These are phyloP conservation scores for Candida arabinofermentans DNA, from an alignment of 805 yeast genomes.

Conservation along the genomic window DNA sequence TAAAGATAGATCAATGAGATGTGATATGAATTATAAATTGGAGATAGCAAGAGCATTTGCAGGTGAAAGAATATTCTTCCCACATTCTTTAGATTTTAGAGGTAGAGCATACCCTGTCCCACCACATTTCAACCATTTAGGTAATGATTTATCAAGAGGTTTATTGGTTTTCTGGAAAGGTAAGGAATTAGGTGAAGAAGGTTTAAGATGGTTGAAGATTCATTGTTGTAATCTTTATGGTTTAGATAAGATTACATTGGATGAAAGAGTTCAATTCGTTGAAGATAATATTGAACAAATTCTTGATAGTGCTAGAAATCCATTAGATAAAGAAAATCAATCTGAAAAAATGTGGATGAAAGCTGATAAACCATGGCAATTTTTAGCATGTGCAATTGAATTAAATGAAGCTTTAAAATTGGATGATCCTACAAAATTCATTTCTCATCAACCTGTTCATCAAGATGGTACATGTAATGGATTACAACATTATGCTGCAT, in stretches of 20 bases:
- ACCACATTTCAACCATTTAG: constrained; percentile 77
- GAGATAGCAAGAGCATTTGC: constrained; percentile 93
- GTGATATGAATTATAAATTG: constrained; percentile 88
- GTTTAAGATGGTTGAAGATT: constrained; percentile 70
- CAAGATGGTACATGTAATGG: constrained; percentile 90
- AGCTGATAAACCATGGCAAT: constrained; percentile 86
- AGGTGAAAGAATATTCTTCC: constrained; percentile 75
- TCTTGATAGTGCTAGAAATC: constrained; percentile 56
- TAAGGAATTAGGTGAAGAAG: constrained; percentile 56
- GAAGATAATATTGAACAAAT: constrained; percentile 55
- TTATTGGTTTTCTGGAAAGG: constrained; percentile 76
- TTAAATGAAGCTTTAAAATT: constrained; percentile 55
- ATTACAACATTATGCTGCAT: constrained; percentile 80
- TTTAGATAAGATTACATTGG: constrained; percentile 65
- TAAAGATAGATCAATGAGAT: constrained; percentile 76
- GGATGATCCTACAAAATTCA: constrained; percentile 59
- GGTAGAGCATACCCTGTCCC: constrained; percentile 83
- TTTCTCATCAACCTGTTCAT: constrained; percentile 75
- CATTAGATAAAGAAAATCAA: constrained; percentile 33
- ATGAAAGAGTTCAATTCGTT: constrained; percentile 56
- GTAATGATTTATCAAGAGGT: constrained; percentile 74
- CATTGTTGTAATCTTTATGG: constrained; percentile 75
- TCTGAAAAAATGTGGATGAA: constrained; percentile 61
- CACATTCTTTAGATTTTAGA: constrained; percentile 77
- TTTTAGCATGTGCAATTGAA: constrained; percentile 66